Percentiles rank a stretch among this genome's conserved stretches.
These are phyloP conservation scores for Dactylorhiza incarnata DNA, from an alignment of 106 monocot genomes.

Conservation along the genomic window DNA sequence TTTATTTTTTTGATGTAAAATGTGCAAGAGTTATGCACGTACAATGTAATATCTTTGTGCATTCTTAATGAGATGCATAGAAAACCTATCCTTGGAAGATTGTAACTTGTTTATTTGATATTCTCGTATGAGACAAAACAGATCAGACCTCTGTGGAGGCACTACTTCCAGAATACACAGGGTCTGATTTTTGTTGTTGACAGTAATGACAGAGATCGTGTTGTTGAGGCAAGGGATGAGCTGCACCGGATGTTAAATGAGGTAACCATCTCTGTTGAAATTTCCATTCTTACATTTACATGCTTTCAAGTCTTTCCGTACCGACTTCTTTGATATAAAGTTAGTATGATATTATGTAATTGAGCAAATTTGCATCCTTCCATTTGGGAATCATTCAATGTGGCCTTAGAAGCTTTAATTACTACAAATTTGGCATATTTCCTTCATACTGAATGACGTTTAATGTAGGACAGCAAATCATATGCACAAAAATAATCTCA, in stretches of 20 bases:
- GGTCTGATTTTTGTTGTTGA: constrained; percentile 27
- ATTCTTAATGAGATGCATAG: neutral
- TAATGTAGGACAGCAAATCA: neutral
- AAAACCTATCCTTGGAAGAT: neutral
- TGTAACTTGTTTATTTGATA: neutral
- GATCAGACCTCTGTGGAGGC: constrained; percentile 25
- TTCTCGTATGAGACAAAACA: constrained; percentile 1
- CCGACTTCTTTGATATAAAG: neutral
- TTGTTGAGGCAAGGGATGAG: constrained; percentile 22
- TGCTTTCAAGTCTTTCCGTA: too few relatives aligned
- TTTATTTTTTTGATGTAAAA: neutral
- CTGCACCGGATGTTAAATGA: constrained; percentile 26
- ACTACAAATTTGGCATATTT: neutral
- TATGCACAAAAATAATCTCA: neutral
- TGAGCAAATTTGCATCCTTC: neutral
- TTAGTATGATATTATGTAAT: neutral
- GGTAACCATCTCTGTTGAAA: neutral
- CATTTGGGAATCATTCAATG: neutral
- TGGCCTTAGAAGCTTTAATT: neutral
- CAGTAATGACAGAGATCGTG: constrained; percentile 25
- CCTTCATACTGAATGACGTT: neutral
- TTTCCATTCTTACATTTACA: neutral
- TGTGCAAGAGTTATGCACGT: neutral
- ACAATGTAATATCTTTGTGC: neutral
- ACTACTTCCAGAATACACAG: constrained; percentile 28